Evolutionary conservation across 2,329 filamentous ascomycete genomes (phyloP).

Genomic region (Fusarium palustre): DNA sequence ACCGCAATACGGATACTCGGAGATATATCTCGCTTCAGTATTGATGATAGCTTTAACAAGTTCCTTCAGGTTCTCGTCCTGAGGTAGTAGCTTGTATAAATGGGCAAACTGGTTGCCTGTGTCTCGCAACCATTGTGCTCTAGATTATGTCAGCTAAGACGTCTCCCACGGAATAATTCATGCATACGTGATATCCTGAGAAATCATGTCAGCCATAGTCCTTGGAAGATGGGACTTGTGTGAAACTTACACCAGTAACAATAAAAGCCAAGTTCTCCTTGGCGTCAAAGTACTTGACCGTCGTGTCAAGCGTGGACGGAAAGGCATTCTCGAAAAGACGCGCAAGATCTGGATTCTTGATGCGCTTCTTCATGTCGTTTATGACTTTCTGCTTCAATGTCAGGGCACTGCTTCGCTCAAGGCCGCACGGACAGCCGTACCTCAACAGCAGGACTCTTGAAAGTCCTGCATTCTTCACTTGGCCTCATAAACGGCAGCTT

Average conservation of each 20-base stretch:
- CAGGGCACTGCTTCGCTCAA: not conserved
- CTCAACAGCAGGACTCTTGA: constrained; percentile 25
- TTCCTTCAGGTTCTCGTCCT: constrained; percentile 10
- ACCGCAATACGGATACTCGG: constrained; percentile 29
- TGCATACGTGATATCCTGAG: constrained; percentile 20
- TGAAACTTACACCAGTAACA: constrained; percentile 16
- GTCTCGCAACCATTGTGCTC: constrained; percentile 26
- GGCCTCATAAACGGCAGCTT: constrained; percentile 25
- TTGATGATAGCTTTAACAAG: constrained; percentile 31
- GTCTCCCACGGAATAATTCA: fast-evolving
- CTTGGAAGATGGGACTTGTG: no score
- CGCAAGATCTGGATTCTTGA: constrained; percentile 21
- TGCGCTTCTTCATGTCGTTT: constrained; percentile 18
- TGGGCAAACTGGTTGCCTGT: constrained; percentile 29
- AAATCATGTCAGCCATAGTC: not conserved
- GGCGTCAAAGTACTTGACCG: constrained; percentile 25
- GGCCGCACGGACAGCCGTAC: not conserved
- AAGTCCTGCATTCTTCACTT: constrained; percentile 27
- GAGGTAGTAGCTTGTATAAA: constrained; percentile 19
- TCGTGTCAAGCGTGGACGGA: constrained; percentile 21
- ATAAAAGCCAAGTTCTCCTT: constrained; percentile 22
- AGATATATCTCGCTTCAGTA: constrained; percentile 24
- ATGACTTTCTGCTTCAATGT: constrained; percentile 10
- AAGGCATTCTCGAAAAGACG: constrained; percentile 31
- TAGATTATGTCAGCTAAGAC: not conserved